Percentiles rank a stretch among this genome's conserved stretches.
Evolutionary conservation across 1,284 basidiomycete species (phyloP).

Genomic region (Boletellus deceptivus): DNA sequence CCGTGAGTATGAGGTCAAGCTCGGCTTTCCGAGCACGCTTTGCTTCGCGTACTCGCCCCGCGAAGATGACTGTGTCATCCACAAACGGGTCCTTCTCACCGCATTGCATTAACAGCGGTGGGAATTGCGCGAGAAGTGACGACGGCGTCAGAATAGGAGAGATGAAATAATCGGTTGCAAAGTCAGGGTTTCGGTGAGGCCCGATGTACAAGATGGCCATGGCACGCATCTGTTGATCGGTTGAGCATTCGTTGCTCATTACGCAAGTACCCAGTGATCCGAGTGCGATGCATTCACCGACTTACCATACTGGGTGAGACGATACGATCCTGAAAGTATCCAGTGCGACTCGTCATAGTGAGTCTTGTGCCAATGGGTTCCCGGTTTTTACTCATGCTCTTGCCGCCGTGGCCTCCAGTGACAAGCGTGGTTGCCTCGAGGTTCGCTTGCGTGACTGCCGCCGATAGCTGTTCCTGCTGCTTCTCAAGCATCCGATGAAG

Average conservation of each 20-base stretch:
- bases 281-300: constrained; percentile 1
- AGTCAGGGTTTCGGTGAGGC: constrained; percentile 88
- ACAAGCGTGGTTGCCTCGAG: constrained; percentile 39
- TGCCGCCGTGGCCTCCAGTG: constrained; percentile 25
- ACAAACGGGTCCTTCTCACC: constrained; percentile 97
- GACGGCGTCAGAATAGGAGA: constrained; percentile 90
- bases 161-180: constrained; percentile 91
- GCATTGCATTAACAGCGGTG: constrained; percentile 88
- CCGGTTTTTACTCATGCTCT: constrained; percentile 35
- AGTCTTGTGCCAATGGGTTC: constrained; percentile 78
- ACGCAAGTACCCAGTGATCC: background rate
- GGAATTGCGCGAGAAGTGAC: constrained; percentile 86
- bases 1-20: constrained; percentile 51
- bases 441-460: constrained; percentile 50
- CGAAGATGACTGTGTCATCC: constrained; percentile 94
- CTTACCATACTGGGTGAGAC: constrained; percentile 90
- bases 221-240: constrained; percentile 78
- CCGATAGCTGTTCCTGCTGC: constrained; percentile 48
- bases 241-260: constrained; percentile 8
- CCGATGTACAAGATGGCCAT: constrained; percentile 99
- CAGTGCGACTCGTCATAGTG: constrained; percentile 95
- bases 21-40: constrained; percentile 79
- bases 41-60: constrained; percentile 89
- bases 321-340: constrained; percentile 91
- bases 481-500: constrained; percentile 40